phyloP scores from a whole-genome alignment of 257 asterid genomes.

The Verbascum thapsus region DNA sequence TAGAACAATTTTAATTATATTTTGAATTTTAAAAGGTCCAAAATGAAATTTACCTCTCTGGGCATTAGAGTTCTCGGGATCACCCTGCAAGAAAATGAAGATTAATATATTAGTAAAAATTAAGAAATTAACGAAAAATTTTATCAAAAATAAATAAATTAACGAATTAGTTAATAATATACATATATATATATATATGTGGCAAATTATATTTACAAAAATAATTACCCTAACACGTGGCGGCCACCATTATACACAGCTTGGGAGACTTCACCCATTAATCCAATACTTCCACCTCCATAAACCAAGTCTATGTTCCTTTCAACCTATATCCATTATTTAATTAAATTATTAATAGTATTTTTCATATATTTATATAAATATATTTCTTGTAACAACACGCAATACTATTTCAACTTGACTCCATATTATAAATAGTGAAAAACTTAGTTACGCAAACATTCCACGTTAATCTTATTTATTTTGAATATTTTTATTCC shows the following conservation, averaged over 20 bases:
- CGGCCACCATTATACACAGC: slow-evolving; percentile 87
- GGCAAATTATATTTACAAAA: background rate
- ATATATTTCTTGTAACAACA: slow-evolving; percentile 30
- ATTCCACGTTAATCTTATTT: slow-evolving; percentile 35
- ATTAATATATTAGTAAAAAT: background rate
- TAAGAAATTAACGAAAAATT: background rate
- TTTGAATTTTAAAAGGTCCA: slow-evolving; percentile 6
- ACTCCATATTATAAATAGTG: slow-evolving; percentile 18
- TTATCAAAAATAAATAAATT: too few relatives aligned
- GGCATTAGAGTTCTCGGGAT: slow-evolving; percentile 91
- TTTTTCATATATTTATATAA: too few relatives aligned
- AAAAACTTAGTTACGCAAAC: background rate
- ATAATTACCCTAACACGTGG: slow-evolving; percentile 78
- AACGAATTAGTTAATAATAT: too few relatives aligned
- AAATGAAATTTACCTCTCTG: slow-evolving; percentile 75
- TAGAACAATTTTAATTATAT: background rate
- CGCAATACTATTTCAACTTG: slow-evolving; percentile 34
- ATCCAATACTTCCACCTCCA: slow-evolving; percentile 89
- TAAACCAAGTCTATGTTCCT: slow-evolving; percentile 87
- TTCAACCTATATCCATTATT: slow-evolving; percentile 67
- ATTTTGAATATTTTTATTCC: too few relatives aligned
- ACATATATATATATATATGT: too few relatives aligned
- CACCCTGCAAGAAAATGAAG: slow-evolving; percentile 54
- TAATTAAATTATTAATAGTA: too few relatives aligned
- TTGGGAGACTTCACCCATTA: slow-evolving; percentile 85